Evolutionary conservation across 2,329 filamentous ascomycete genomes (phyloP), one percentile per base, ranked within the genome.

Genomic region (Penicillium expansum): DNA sequence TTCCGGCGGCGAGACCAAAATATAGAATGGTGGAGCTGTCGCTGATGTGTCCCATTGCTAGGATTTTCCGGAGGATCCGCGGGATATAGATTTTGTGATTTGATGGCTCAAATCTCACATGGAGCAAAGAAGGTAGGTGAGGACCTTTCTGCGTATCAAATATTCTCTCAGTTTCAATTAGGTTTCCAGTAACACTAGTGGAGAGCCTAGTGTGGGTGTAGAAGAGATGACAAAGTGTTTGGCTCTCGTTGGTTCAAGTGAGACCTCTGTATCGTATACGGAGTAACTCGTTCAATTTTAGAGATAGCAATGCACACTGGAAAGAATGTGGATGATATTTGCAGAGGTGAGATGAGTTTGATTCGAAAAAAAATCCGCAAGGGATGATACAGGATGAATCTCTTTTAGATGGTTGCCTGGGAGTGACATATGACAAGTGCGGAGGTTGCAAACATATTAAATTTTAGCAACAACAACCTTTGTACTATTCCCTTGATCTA

Each of bases 1-100:
- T 22, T 3, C 45, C 61, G 0, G 59, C 59, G 11, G 61, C 65
- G 6, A 59, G 48, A n/a, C 56, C 62, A 9, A 65, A 18, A 39
- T 64, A 67, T 11, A 69, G 41, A 5, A 66, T 27, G 18, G 39
- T 37, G 37, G 61, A 54, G 42, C 45, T 57, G 5, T 58, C 58
- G 13, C 48, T 55, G 29, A 64, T 37, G 14, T 43, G 16, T 8
- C 58, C 58, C 62, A 64, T 64, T 24, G 43, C n/a, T 10, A n/a
- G 10, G 33, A 9, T 1, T 43, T 20, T 13, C 14, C 10, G 16
- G 16, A 33, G 11, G 11, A 27, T 27, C 48, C 32, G 20, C 38
- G 27, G 3, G 1, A 10, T 16, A 8, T 5, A 5, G 0, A 51
- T 13, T 10, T 18, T 18, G 3, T 24, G 5, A 9, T 13, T 13